A percentile compares a stretch with the other conserved stretches of the same genome.
Conservation (phyloP, 345 rosid genomes). For the Citrus maxima region DNA sequence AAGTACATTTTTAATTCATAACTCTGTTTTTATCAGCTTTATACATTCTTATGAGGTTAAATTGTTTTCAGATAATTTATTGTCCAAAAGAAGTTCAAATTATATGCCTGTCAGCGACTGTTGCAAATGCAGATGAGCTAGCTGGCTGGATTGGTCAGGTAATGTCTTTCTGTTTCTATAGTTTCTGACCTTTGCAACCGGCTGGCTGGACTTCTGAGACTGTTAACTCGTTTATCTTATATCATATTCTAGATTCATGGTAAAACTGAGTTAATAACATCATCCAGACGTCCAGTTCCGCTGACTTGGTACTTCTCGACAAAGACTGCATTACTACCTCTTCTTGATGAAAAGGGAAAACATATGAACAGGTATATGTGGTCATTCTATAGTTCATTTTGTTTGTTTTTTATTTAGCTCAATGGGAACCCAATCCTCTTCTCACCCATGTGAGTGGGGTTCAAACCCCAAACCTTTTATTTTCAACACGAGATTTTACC, state of each 20-base stretch:
- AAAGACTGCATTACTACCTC: slow-evolving; percentile 59
- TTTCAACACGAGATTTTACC: too few species aligned
- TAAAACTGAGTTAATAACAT: slow-evolving; percentile 80
- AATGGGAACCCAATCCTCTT: too few species aligned
- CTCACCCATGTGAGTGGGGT: too few species aligned
- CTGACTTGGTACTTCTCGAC: slow-evolving; percentile 95
- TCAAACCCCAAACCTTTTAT: too few species aligned
- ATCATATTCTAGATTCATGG: slow-evolving; percentile 73
- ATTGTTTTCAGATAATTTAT: slow-evolving; percentile 69
- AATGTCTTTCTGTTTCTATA: slow-evolving; percentile 12
- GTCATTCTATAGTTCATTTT: not conserved
- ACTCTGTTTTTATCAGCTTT: not conserved
- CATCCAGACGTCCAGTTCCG: slow-evolving; percentile 91
- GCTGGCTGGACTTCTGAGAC: slow-evolving; percentile 13
- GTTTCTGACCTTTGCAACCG: not conserved
- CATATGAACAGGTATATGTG: slow-evolving; percentile 65
- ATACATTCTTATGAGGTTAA: slow-evolving; percentile 1
- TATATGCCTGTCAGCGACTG: slow-evolving; percentile 92
- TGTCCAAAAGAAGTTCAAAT: slow-evolving; percentile 91
- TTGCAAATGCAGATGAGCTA: slow-evolving; percentile 90
- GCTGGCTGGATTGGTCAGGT: slow-evolving; percentile 98
- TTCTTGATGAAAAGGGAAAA: slow-evolving; percentile 84
- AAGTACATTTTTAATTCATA: slow-evolving; percentile 29
- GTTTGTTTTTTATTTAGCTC: not conserved
- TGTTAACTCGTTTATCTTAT: slow-evolving; percentile 11